These are phyloP conservation scores for Candida freyschussii DNA, from an alignment of 1,139 yeast genomes.

Conservation along the genomic window DNA sequence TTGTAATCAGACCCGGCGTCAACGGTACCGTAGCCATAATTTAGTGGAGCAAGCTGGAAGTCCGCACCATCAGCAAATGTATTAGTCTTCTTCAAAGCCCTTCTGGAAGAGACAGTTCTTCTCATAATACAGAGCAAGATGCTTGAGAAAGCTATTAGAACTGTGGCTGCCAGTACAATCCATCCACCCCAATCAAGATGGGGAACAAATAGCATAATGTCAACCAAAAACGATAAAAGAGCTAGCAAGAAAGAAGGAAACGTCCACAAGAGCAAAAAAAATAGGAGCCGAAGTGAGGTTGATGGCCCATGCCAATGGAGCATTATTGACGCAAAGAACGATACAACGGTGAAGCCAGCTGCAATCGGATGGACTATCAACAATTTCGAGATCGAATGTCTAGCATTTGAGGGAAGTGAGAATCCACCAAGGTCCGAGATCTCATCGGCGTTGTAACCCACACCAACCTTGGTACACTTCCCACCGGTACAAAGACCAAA, in stretches of 20 bases:
- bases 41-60: slow-evolving; percentile 31
- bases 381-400: slow-evolving; percentile 64
- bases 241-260: slow-evolving; percentile 48
- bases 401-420: slow-evolving; percentile 49
- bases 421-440: slow-evolving; percentile 35
- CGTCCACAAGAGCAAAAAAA: slow-evolving; percentile 32
- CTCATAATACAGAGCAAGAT: slow-evolving; percentile 45
- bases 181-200: slow-evolving; percentile 64
- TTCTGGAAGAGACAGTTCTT: slow-evolving; percentile 45
- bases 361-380: slow-evolving; percentile 81
- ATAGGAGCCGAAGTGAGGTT: slow-evolving; percentile 27
- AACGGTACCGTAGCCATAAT: slow-evolving; percentile 30
- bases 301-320: slow-evolving; percentile 37
- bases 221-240: slow-evolving; percentile 48
- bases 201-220: slow-evolving; percentile 56
- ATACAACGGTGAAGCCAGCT: slow-evolving; percentile 64
- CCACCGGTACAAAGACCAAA: slow-evolving; percentile 67
- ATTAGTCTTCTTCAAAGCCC: slow-evolving; percentile 29
- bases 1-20: slow-evolving; percentile 31
- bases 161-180: slow-evolving; percentile 65
- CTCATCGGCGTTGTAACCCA: slow-evolving; percentile 42
- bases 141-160: slow-evolving; percentile 32
- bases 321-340: slow-evolving; percentile 35
- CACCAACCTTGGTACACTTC: slow-evolving; percentile 45
- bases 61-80: slow-evolving; percentile 22